These are phyloP conservation scores for Iberis amara DNA, from an alignment of 441 rosid genomes.

Conservation along the genomic window DNA sequence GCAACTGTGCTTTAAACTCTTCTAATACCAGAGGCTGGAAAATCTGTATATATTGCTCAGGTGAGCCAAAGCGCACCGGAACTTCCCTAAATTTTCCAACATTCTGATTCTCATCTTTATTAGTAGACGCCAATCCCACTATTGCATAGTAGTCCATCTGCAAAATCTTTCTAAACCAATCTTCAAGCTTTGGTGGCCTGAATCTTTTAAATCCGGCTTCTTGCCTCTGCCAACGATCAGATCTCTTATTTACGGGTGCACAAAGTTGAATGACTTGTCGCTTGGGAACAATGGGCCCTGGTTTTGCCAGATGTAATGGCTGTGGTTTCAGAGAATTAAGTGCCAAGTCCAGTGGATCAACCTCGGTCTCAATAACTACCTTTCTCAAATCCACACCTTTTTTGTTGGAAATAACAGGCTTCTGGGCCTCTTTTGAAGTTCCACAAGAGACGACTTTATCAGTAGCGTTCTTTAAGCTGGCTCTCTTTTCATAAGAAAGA, in stretches of 20 bases:
- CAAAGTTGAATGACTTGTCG: conserved; percentile 92
- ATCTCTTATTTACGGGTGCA: conserved; percentile 53
- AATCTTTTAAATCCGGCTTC: conserved; percentile 72
- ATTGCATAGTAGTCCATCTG: conserved; percentile 78
- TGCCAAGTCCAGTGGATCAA: conserved; percentile 51
- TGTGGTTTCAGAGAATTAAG: conserved; percentile 42
- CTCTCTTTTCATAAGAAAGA: conserved; percentile 33
- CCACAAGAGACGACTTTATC: conserved; percentile 32
- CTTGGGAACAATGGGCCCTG: conserved; percentile 57
- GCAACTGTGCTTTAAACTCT: conserved; percentile 96
- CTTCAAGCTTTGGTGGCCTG: conserved; percentile 86
- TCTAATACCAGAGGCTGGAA: conserved; percentile 92
- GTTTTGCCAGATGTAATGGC: conserved; percentile 39
- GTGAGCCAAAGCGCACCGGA: conserved; percentile 78
- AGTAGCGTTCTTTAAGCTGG: conserved; percentile 32
- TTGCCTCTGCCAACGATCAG: conserved; percentile 50
- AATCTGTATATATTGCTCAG: conserved; percentile 73
- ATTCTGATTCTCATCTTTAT: conserved; percentile 42
- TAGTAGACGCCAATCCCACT: conserved; percentile 57
- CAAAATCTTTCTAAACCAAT: conserved; percentile 88
- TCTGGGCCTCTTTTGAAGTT: conserved; percentile 33
- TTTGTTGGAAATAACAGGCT: conserved; percentile 35
- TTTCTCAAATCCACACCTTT: conserved; percentile 45
- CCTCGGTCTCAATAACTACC: conserved; percentile 42
- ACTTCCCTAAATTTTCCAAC: conserved; percentile 65